A percentile compares a stretch with the other conserved stretches of the same genome.
phyloP scores from a whole-genome alignment of 495 filamentous ascomycete species.

The Hyphodiscus hymeniophilus region DNA sequence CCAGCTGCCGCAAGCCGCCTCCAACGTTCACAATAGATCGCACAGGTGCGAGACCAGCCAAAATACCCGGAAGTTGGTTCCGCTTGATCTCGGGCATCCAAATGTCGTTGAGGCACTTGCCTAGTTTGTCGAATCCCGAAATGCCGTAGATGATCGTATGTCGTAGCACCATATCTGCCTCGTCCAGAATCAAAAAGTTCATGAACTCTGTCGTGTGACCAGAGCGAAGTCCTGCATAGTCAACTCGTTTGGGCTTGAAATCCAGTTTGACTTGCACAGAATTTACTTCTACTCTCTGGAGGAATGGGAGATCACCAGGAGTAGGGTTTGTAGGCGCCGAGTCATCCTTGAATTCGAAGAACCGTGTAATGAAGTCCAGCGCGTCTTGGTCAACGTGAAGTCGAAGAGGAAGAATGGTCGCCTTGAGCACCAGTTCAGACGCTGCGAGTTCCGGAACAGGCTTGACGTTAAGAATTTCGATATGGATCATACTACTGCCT shows the following conservation, averaged over 20 bases:
- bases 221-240: slow-evolving; percentile 90
- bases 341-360: slow-evolving; percentile 96
- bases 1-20: slow-evolving; percentile 72
- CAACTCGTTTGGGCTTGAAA: slow-evolving; percentile 95
- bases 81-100: slow-evolving; percentile 94
- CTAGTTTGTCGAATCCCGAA: slow-evolving; percentile 79
- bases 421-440: slow-evolving; percentile 83
- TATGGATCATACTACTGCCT: slow-evolving; percentile 78
- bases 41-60: slow-evolving; percentile 85
- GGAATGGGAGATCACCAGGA: slow-evolving; percentile 70
- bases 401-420: slow-evolving; percentile 74
- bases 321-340: slow-evolving; percentile 38
- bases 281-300: slow-evolving; percentile 84
- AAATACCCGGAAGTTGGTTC: slow-evolving; percentile 81
- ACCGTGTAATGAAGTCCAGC: slow-evolving; percentile 91
- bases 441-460: slow-evolving; percentile 78
- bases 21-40: slow-evolving; percentile 86
- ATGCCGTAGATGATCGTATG: slow-evolving; percentile 91
- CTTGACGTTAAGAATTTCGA: slow-evolving; percentile 80
- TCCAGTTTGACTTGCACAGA: slow-evolving; percentile 77
- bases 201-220: slow-evolving; percentile 98
- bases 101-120: slow-evolving; percentile 82
- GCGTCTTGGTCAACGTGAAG: slow-evolving; percentile 98
- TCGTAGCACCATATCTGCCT: slow-evolving; percentile 74
- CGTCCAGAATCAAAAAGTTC: slow-evolving; percentile 94